A percentile compares a stretch with the other conserved stretches of the same genome.
These are phyloP conservation scores for Berkeleyomyces basicola DNA, from an alignment of 2,329 filamentous ascomycete genomes.

Conservation along the genomic window DNA sequence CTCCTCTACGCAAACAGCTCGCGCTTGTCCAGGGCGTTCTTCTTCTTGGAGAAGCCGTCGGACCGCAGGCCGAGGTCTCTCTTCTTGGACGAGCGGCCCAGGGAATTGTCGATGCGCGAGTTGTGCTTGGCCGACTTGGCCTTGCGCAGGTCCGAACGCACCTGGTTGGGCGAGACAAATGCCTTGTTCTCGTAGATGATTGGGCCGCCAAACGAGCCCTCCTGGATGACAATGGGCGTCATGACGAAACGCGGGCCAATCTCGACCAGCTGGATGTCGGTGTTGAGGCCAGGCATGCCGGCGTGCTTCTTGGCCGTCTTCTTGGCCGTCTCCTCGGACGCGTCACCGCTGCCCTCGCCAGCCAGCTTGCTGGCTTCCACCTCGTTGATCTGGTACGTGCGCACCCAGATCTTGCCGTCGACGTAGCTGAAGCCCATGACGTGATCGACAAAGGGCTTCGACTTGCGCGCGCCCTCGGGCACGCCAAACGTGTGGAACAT, in stretches of 20 bases:
- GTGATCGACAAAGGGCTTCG: constrained; percentile 92
- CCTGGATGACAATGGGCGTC: constrained; percentile 87
- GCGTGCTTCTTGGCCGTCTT: constrained; percentile 24
- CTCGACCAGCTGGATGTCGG: constrained; percentile 71
- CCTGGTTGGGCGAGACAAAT: constrained; percentile 91
- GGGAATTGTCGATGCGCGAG: constrained; percentile 53
- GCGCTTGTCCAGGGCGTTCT: constrained; percentile 58
- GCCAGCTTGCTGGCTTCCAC: constrained; percentile 36
- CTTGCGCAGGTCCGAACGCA: constrained; percentile 63
- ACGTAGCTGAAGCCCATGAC: constrained; percentile 84
- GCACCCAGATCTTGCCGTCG: constrained; percentile 90
- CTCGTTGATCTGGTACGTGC: constrained; percentile 86
- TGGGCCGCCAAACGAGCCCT: constrained; percentile 86
- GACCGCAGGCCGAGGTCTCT: constrained; percentile 59
- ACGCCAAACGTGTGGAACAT: constrained; percentile 85
- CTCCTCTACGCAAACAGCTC: constrained; percentile 52
- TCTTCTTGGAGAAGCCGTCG: constrained; percentile 41
- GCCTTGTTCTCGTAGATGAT: constrained; percentile 98
- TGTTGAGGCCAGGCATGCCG: constrained; percentile 34
- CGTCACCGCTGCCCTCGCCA: constrained; percentile 26
- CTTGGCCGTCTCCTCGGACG: constrained; percentile 16
- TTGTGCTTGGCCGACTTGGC: constrained; percentile 66
- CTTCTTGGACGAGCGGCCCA: constrained; percentile 58
- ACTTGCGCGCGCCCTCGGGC: constrained; percentile 69
- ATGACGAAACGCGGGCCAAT: constrained; percentile 88